Percentiles rank a stretch among this genome's conserved stretches.
Evolutionary conservation across 768 basidiomycete genomes (phyloP).

Genomic region (Panaeolus papilionaceus): DNA sequence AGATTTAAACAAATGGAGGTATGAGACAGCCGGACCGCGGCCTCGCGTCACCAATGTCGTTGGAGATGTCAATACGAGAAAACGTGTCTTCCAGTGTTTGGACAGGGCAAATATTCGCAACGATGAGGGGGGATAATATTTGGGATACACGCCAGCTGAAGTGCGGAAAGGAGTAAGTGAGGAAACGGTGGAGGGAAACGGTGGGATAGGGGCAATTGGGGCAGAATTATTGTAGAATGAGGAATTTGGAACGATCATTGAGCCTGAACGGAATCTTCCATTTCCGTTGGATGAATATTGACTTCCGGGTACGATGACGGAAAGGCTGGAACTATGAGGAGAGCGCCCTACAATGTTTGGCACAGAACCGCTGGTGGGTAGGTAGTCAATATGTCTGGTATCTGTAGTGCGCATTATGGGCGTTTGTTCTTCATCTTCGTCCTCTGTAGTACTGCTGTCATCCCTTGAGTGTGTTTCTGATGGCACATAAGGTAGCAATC

Average conservation of each 20-base stretch:
- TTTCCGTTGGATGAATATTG: constrained; percentile 12
- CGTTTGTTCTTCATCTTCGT: constrained; percentile 38
- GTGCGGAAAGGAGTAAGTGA: constrained; percentile 59
- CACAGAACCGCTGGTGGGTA: constrained; percentile 29
- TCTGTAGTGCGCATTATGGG: constrained; percentile 20
- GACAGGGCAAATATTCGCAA: constrained; percentile 76
- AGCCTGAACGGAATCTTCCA: constrained; percentile 45
- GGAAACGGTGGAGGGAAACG: constrained; percentile 65
- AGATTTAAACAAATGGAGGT: constrained; percentile 80
- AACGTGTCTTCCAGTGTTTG: constrained; percentile 74
- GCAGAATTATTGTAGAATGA: constrained; percentile 36
- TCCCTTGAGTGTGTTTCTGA: constrained; percentile 44
- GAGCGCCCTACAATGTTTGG: constrained; percentile 32
- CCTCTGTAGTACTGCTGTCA: constrained; percentile 44
- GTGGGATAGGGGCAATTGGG: constrained; percentile 49
- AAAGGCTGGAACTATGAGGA: constrained; percentile 40
- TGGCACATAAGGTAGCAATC: constrained; percentile 61
- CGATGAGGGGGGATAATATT: constrained; percentile 71
- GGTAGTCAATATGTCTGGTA: constrained; percentile 23
- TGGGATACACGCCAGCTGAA: constrained; percentile 61
- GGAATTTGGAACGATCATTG: constrained; percentile 43
- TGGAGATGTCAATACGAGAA: constrained; percentile 63
- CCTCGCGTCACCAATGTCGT: constrained; percentile 41
- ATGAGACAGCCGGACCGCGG: constrained; percentile 50
- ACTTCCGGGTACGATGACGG: constrained; percentile 27